Evolutionary conservation across 495 filamentous ascomycete species (phyloP).

Genomic region (Penicillium dipodomyicola): DNA sequence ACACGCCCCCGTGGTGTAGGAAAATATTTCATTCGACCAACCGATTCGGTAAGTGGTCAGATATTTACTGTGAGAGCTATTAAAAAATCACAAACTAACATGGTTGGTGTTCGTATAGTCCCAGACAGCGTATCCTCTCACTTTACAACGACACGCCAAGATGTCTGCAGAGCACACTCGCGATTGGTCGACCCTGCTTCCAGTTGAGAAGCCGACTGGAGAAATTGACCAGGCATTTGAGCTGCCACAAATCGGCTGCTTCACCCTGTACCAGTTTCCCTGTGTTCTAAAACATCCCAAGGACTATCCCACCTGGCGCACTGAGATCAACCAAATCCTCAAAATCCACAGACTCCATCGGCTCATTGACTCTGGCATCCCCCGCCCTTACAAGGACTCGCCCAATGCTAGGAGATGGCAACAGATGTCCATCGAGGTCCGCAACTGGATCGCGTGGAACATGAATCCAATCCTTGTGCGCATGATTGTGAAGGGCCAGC

Average conservation of each 20-base stretch:
- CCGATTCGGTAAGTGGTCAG: not conserved
- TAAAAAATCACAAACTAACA: not conserved
- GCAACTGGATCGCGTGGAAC: not conserved
- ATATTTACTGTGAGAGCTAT: not conserved
- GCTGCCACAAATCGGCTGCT: not conserved
- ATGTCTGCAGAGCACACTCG: not conserved
- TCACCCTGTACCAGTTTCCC: not conserved
- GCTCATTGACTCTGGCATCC: not conserved
- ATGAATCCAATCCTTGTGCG: not conserved
- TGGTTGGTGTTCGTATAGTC: not conserved
- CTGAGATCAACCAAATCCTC: not conserved
- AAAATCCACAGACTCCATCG: not conserved
- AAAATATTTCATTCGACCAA: not conserved
- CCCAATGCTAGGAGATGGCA: not conserved
- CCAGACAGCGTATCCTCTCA: not conserved
- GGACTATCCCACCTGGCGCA: not conserved
- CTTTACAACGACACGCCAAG: not conserved
- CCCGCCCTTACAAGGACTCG: not conserved
- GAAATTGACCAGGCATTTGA: not conserved
- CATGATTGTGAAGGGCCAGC: not conserved
- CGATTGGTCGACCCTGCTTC: not conserved
- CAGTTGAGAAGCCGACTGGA: not conserved
- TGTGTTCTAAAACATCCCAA: not conserved
- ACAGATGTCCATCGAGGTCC: not conserved
- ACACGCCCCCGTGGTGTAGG: not conserved